Base-by-base conservation (phyloP, 106 monocot genomes). In the Hemerocallis citrina region DNA sequence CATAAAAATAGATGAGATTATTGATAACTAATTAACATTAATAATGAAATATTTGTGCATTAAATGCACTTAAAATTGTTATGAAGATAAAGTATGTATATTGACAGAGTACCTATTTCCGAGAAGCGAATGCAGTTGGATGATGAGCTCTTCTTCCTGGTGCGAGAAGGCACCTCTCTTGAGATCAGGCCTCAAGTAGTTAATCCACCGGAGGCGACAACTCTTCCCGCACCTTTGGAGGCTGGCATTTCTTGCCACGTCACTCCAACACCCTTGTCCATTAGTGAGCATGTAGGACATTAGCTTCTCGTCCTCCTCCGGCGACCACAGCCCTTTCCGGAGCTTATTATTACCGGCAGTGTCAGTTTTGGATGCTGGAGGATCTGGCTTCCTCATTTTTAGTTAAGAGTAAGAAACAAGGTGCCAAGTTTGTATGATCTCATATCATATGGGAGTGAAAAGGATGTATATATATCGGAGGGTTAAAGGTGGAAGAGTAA, bases 191-290 rank as follows among this genome's bases (percentile, higher is more conserved):
- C 86, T 37, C 39, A 85, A 41, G 68, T 85, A 85, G 30, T 85
- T 85, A 43, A 85, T 85, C 85, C 85, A 85, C 0, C 81, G 86
- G 6, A 86, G 81, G 7, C 86, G 74, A 61, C 86, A 86, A 62
- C 86, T 86, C 81, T 86, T 86, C 6, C 86, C 86, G 39, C 86
- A 86, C 64, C 86, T 64, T 66, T 72, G 81, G 40, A 86, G 45
- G 23, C 86, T 76, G 7, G 87, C 87, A 61, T 87, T 87, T 58
- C 82, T 57, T 0, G 87, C 87, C 4, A 87, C 82, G 34, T 87
- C 82, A 28, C 79, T 87, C 87, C 87, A 87, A 43, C 87, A 87
- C 3, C 82, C 82, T 45, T 79, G 81, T 10, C 82, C 87, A 28
- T 73, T 79, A 44, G 48, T 69, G 1, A 78, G 42, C 87, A 87